Conservation (phyloP, 2,329 filamentous ascomycete genomes). For the Pseudohalonectria lignicola region DNA sequence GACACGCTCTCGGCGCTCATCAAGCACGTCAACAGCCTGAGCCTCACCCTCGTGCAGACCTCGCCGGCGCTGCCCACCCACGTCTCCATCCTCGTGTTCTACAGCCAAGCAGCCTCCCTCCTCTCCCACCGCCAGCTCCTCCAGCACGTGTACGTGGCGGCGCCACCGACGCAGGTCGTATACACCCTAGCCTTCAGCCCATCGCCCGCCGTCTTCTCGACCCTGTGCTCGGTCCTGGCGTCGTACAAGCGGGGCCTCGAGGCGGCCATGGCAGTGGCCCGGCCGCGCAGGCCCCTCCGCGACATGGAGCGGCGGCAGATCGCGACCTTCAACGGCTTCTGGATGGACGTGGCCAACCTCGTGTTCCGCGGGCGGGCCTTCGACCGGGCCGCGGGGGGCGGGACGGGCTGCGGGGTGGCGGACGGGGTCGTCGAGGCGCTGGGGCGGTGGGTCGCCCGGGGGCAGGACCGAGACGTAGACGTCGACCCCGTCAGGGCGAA, state of each 20-base stretch:
- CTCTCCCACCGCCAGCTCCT: slow-evolving; percentile 40
- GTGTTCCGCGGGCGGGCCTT: slow-evolving; percentile 70
- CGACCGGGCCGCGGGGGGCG: slow-evolving; percentile 50
- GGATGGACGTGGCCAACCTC: slow-evolving; percentile 81
- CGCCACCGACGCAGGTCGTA: slow-evolving; percentile 56
- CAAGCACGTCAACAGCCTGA: slow-evolving; percentile 41
- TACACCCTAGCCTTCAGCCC: slow-evolving; percentile 61
- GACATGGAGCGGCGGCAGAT: slow-evolving; percentile 50
- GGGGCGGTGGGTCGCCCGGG: background rate
- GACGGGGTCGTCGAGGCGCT: slow-evolving; percentile 4
- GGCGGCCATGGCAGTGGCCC: slow-evolving; percentile 35
- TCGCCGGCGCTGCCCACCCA: slow-evolving; percentile 28
- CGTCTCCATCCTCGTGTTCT: slow-evolving; percentile 58
- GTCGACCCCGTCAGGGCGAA: background rate
- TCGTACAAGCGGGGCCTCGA: slow-evolving; percentile 68
- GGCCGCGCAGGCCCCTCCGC: slow-evolving; percentile 15
- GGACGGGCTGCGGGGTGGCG: slow-evolving; percentile 42
- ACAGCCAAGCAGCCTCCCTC: slow-evolving; percentile 47
- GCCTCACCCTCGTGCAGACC: slow-evolving; percentile 49
- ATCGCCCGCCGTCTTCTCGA: slow-evolving; percentile 53
- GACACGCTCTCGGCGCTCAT: slow-evolving; percentile 28
- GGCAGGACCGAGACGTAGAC: background rate
- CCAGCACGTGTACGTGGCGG: slow-evolving; percentile 47
- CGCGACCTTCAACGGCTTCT: slow-evolving; percentile 66
- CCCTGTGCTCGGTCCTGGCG: slow-evolving; percentile 58